Conservation (phyloP, 176 grass and related monocot genomes). For the Zea luxurians region DNA sequence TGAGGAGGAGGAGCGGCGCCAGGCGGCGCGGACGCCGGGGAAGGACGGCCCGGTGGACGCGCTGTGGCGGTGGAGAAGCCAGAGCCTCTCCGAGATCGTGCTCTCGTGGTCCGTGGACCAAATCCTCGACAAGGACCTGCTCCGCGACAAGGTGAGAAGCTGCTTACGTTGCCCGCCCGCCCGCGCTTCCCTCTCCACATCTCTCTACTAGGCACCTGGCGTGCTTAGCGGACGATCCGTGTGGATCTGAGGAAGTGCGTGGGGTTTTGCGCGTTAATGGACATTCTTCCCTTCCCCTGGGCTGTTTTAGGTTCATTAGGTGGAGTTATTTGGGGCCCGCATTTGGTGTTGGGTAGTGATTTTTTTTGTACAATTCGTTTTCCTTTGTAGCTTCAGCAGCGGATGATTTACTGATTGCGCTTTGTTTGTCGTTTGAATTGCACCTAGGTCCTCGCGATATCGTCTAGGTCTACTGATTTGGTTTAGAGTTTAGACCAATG, state of each 20-base stretch:
- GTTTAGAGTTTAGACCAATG: background rate
- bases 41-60: slow-evolving; percentile 26
- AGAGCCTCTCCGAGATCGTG: slow-evolving; percentile 51
- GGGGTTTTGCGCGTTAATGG: slow-evolving; percentile 7
- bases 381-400: background rate
- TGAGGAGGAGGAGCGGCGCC: slow-evolving; percentile 10
- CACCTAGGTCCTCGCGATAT: slow-evolving; percentile 1
- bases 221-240: slow-evolving; percentile 6
- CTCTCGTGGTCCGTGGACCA: slow-evolving; percentile 70
- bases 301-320: background rate
- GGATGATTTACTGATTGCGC: background rate
- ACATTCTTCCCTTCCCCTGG: background rate
- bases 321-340: slow-evolving; percentile 5
- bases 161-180: background rate
- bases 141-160: slow-evolving; percentile 58
- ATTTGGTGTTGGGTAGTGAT: slow-evolving; percentile 6
- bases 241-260: slow-evolving; percentile 30
- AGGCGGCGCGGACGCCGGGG: background rate
- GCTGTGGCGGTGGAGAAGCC: slow-evolving; percentile 49
- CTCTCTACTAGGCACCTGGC: slow-evolving; percentile 24
- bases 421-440: slow-evolving; percentile 5
- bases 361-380: slow-evolving; percentile 14
- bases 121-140: slow-evolving; percentile 62
- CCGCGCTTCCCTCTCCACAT: background rate
- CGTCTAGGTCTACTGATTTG: background rate